A percentile compares a stretch with the other conserved stretches of the same genome.
These are phyloP conservation scores for Aquanectria penicillioides DNA, from an alignment of 2,329 filamentous ascomycete genomes.

Conservation along the genomic window DNA sequence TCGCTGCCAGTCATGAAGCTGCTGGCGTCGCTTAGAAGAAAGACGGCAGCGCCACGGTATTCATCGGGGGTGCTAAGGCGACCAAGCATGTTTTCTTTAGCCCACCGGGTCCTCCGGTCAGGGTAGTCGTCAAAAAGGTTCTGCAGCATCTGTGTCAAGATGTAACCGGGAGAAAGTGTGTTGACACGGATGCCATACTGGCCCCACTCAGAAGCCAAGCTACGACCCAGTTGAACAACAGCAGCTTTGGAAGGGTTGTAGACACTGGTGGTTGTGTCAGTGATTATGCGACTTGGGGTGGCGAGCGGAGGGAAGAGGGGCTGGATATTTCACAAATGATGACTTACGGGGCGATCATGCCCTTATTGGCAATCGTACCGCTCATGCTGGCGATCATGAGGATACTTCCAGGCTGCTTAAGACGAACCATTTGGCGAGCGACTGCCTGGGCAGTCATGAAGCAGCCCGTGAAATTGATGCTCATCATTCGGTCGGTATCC, in stretches of 20 bases:
- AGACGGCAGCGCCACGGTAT: slow-evolving; percentile 77
- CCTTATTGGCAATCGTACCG: slow-evolving; percentile 72
- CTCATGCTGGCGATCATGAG: slow-evolving; percentile 78
- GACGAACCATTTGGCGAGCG: slow-evolving; percentile 77
- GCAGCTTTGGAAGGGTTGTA: slow-evolving; percentile 83
- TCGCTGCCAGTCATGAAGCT: slow-evolving; percentile 81
- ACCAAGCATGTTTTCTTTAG: slow-evolving; percentile 85
- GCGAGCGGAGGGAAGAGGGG: not conserved
- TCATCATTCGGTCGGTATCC: slow-evolving; percentile 81
- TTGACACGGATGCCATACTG: slow-evolving; percentile 80
- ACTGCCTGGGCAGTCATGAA: slow-evolving; percentile 90
- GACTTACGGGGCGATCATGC: slow-evolving; percentile 67
- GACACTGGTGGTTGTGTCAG: slow-evolving; percentile 54
- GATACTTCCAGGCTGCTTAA: slow-evolving; percentile 68
- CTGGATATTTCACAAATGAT: too few relatives aligned
- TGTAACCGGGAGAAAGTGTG: slow-evolving; percentile 83
- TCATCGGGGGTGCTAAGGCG: slow-evolving; percentile 74
- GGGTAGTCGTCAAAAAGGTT: slow-evolving; percentile 80
- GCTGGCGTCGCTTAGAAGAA: slow-evolving; percentile 76
- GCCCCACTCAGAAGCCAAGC: slow-evolving; percentile 79
- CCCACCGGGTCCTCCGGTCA: slow-evolving; percentile 75
- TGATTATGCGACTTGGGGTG: not conserved
- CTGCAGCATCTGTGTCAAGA: slow-evolving; percentile 85
- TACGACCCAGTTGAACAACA: slow-evolving; percentile 76
- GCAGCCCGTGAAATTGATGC: slow-evolving; percentile 86